Percentiles rank a stretch among this genome's conserved stretches.
Conservation (phyloP, 2,329 filamentous ascomycete species). For the Fusarium foetens region DNA sequence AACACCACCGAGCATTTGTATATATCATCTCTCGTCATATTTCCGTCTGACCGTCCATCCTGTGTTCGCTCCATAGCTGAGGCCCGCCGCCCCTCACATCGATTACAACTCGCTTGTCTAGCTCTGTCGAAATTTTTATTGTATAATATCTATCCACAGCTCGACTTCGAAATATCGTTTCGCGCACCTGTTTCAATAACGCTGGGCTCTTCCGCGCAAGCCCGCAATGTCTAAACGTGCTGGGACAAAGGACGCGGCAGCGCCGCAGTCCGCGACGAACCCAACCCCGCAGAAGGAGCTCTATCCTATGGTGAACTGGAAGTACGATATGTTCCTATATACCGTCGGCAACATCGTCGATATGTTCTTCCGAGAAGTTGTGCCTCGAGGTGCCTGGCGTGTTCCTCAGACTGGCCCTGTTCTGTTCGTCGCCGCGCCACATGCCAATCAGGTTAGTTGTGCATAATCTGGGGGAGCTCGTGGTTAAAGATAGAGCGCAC, state of each 20-base stretch:
- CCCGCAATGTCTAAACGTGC: constrained; percentile 38
- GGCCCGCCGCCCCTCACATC: constrained; percentile 29
- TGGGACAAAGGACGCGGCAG: constrained; percentile 39
- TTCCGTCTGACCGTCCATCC: not conserved
- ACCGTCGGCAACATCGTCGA: constrained; percentile 85
- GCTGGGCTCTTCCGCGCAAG: constrained; percentile 15
- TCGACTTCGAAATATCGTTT: not conserved
- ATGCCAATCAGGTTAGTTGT: constrained; percentile 85
- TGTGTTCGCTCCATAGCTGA: constrained; percentile 1
- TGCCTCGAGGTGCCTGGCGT: constrained; percentile 94
- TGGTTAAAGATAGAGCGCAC: not conserved
- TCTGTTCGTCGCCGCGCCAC: constrained; percentile 94
- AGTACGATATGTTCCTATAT: constrained; percentile 83
- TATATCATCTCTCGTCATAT: constrained; percentile 5
- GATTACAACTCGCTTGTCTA: constrained; percentile 16
- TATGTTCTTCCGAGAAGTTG: constrained; percentile 97
- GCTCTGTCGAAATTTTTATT: constrained; percentile 24
- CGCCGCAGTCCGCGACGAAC: constrained; percentile 41
- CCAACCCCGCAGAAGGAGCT: constrained; percentile 60
- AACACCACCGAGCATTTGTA: constrained; percentile 7
- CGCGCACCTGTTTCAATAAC: constrained; percentile 8
- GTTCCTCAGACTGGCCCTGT: constrained; percentile 89
- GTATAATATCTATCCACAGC: constrained; percentile 9
- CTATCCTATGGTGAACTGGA: constrained; percentile 76
- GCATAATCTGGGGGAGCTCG: not conserved